These are phyloP conservation scores for Knufia fluminis DNA, from an alignment of 2,329 filamentous ascomycete genomes.

Conservation along the genomic window DNA sequence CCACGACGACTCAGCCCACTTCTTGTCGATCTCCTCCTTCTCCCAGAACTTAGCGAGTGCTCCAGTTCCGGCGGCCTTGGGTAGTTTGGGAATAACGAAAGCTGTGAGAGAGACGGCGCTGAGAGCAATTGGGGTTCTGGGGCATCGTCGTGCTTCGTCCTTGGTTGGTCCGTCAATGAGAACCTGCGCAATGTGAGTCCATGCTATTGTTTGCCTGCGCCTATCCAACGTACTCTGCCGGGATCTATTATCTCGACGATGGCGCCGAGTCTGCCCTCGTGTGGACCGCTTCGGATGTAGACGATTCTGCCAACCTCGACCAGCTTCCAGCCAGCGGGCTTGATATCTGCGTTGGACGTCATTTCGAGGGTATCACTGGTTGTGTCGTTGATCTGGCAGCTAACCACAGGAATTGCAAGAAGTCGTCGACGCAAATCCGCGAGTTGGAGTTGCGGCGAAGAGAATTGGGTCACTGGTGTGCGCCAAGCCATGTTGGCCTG, in stretches of 20 bases:
- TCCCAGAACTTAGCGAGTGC: constrained; percentile 84
- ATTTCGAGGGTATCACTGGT: neutral
- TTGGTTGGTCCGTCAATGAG: constrained; percentile 90
- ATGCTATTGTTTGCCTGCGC: constrained; percentile 3
- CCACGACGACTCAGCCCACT: constrained; percentile 87
- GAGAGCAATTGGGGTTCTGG: constrained; percentile 79
- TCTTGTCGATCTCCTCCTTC: constrained; percentile 79
- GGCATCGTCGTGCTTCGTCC: constrained; percentile 67
- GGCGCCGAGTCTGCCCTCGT: constrained; percentile 75
- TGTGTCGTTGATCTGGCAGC: neutral
- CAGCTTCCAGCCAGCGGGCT: constrained; percentile 80
- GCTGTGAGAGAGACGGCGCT: constrained; percentile 79
- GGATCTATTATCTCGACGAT: constrained; percentile 99
- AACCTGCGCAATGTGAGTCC: constrained; percentile 50
- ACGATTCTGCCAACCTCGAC: constrained; percentile 98
- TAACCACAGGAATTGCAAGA: constrained; percentile 1
- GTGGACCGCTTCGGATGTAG: constrained; percentile 76
- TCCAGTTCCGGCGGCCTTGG: constrained; percentile 73
- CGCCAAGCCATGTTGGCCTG: neutral
- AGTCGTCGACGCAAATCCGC: constrained; percentile 1
- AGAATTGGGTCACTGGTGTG: neutral
- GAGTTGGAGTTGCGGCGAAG: neutral
- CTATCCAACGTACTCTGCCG: constrained; percentile 79
- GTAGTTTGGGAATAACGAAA: constrained; percentile 76
- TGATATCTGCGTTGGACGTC: constrained; percentile 52